Base-by-base conservation (phyloP, 2,329 filamentous ascomycete species). In the Neofusicoccum ribis region DNA sequence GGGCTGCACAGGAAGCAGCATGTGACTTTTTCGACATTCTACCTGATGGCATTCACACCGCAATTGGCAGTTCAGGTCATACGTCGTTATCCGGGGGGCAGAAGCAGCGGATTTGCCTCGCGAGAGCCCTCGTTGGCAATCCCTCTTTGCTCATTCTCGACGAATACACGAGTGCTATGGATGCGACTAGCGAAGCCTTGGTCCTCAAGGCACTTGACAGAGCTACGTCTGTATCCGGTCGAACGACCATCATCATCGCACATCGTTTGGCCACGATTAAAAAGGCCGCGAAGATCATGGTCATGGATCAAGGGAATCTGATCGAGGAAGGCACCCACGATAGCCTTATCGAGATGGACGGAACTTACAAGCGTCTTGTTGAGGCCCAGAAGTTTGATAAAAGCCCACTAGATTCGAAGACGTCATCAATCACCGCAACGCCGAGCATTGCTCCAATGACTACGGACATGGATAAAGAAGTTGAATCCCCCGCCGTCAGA, bases 1-100 rank as follows among this genome's bases (percentile, higher is more conserved):
- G 79, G 86, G 50, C 84, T 80, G 8, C 88, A 91, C 52, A 87
- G 51, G 82, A 88, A 68, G 84, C 86, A 62, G 89, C 89, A 0
- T 91, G 89, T 75, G 87, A 91, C 31, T 78, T 78, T 64, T 66
- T 78, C 14, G 70, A 72, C 23, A 68, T 71, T 20, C 71, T 78
- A 6, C 75, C 76, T 3, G 68, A 78, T 49, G 76, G 76, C 6
- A 70, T 76, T 7, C 62, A 76, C 31, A 77, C 75, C 15, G 67
- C 66, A 11, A 71, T 77, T 52, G 72, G 75, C n/a, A 69, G 74
- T 12, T 73, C 72, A 3, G 71, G 73, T 41, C 91, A 90, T 0
- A 72, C 73, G 23, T 72, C 73, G 5, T 71, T 77, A 3, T 78
- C 76, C 23, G 76, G 76, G 23, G 76, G 76, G 14, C 76, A 78